phyloP scores from a whole-genome alignment of 345 rosid species.

The Raphanus raphanistrum region DNA sequence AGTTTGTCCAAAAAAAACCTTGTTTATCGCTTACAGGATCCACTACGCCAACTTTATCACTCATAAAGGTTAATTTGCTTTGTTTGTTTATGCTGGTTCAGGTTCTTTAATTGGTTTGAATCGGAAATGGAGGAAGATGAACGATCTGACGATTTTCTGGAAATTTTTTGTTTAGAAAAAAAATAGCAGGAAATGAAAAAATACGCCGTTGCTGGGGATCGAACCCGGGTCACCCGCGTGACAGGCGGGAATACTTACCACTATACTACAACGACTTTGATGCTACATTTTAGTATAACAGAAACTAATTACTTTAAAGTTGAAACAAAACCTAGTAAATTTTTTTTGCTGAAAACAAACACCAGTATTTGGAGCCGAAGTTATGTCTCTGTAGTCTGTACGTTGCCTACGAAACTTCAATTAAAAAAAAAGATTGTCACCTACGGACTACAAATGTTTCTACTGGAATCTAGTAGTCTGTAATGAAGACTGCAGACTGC shows the following conservation, averaged over 20 bases:
- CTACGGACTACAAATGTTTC: conserved; percentile 24
- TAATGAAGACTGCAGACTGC: no score
- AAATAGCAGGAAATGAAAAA: not conserved
- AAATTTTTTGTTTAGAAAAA: not conserved
- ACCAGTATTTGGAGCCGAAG: not conserved
- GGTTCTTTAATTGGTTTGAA: not conserved
- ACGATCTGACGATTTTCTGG: conserved; percentile 33
- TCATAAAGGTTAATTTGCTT: not conserved
- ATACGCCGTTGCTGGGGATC: conserved; percentile 85
- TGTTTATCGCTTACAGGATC: not conserved
- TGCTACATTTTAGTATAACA: not conserved
- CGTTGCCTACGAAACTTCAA: not conserved
- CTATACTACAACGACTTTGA: conserved; percentile 79
- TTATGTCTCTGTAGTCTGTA: not conserved
- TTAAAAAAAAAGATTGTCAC: not conserved
- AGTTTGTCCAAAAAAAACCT: not conserved
- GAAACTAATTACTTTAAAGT: no score
- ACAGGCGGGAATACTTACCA: conserved; percentile 75
- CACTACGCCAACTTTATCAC: no score
- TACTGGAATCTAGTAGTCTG: conserved; percentile 42
- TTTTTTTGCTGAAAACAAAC: not conserved
- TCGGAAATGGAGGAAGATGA: conserved; percentile 38
- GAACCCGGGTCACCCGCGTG: conserved; percentile 93
- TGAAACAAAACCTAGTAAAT: no score
- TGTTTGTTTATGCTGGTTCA: not conserved